Evolutionary conservation across 371 early-diverging fungal species (phyloP).

Genomic region (Nematocida ironsii): DNA sequence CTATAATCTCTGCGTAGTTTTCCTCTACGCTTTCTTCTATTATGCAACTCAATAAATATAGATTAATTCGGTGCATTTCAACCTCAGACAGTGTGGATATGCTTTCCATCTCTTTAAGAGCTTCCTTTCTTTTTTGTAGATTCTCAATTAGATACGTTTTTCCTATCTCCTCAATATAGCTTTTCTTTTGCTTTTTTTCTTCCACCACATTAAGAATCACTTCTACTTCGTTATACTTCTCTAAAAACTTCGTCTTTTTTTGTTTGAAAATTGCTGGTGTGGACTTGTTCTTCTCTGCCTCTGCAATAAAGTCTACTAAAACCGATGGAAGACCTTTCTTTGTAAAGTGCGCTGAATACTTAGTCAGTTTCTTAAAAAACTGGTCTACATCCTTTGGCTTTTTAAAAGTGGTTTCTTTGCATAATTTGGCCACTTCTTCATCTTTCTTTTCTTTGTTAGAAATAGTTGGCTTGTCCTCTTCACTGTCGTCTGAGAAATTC

Average conservation of each 20-base stretch:
- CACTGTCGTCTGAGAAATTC: conserved; percentile 42
- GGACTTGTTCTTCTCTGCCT: conserved; percentile 13
- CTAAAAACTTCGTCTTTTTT: conserved; percentile 42
- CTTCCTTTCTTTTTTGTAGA: conserved; percentile 40
- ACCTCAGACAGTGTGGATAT: background rate
- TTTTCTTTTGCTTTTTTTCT: conserved; percentile 38
- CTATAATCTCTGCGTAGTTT: conserved; percentile 22
- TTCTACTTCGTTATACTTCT: conserved; percentile 40
- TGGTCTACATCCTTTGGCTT: conserved; percentile 55
- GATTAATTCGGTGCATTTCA: conserved; percentile 50
- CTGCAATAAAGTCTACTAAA: conserved; percentile 31
- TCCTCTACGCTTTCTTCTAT: conserved; percentile 16
- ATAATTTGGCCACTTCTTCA: conserved; percentile 42
- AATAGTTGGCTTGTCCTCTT: conserved; percentile 34
- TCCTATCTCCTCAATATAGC: conserved; percentile 19
- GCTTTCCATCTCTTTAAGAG: conserved; percentile 12
- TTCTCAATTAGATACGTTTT: conserved; percentile 33
- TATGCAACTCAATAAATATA: conserved; percentile 41
- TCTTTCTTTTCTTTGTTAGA: conserved; percentile 55
- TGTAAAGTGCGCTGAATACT: conserved; percentile 34
- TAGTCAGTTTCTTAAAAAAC: conserved; percentile 47
- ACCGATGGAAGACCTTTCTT: conserved; percentile 36
- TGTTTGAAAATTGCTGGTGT: conserved; percentile 44
- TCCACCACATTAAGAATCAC: conserved; percentile 28
- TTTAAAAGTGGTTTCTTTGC: conserved; percentile 39